Base-by-base conservation (phyloP, 352 stramenopile genomes). In the Globisporangium yorkense region DNA sequence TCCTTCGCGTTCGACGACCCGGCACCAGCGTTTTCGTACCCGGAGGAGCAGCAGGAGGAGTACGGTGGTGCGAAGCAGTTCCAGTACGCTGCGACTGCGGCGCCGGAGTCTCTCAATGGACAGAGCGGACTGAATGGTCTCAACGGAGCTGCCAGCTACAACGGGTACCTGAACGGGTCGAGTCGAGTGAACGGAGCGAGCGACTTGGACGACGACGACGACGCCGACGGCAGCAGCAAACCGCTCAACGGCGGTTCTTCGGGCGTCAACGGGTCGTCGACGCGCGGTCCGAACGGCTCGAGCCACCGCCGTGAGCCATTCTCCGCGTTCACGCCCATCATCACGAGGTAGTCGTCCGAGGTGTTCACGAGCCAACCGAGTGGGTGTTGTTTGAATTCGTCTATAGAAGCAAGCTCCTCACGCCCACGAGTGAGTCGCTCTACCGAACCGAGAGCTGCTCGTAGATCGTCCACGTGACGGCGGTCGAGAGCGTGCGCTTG, bases 391-490 rank as follows among this genome's bases (percentile, higher is more conserved):
- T 49, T 29, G 44, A 29, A 16, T 49, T 31, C 21, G 8, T 49
- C 44, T 49, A 49, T 29, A 29, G n/a, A 10, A 48, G 43, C 6
- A 29, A n/a, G 33, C 33, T 5, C 6, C 20, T 7, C 7, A 12
- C n/a, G 12, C 43, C 18, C 20, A 21, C n/a, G 43, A 48, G 43
- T 16, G 43, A 48, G 18, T 57, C 41, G 37, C 48, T 20, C 55
- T 84, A 89, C 51, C 70, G 70, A 41, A 88, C 61, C 3, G 80
- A 88, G 24, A 94, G 70, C 51, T 92, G 77, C 81, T 99, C 97
- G 78, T 99, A 99, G 51, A 98, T 98, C 13, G 97, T 99, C 97
- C 97, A 99, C 16, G 92, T 98, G 62, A 99, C 97, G 18, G 97
- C 97, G 4, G 98, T 98, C n/a, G 93, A 96, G 33, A 98, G 94